Percentiles rank a stretch among this genome's conserved stretches.
Conservation (phyloP, 192 early-diverging fungal genomes). For the Backusella liffmaniae region DNA sequence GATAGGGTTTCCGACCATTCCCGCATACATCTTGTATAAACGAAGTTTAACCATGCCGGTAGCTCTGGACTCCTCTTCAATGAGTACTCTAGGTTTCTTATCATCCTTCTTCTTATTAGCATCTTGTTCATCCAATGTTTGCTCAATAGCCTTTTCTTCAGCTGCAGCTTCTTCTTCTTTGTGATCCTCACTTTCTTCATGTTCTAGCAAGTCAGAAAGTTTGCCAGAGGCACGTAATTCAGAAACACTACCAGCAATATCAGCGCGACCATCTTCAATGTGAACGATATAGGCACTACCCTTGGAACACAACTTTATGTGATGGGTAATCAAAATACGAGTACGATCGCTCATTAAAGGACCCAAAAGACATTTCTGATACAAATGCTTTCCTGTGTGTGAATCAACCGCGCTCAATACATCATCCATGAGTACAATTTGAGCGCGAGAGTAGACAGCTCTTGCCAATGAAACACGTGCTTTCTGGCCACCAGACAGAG, state of each 20-base stretch:
- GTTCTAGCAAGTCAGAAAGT: slow-evolving; percentile 32
- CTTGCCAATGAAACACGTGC: slow-evolving; percentile 84
- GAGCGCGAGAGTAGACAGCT: slow-evolving; percentile 76
- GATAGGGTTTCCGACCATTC: slow-evolving; percentile 49
- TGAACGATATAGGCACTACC: slow-evolving; percentile 51
- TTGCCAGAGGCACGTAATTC: slow-evolving; percentile 33
- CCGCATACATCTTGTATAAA: slow-evolving; percentile 74
- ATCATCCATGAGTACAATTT: slow-evolving; percentile 80
- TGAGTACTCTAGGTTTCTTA: slow-evolving; percentile 48
- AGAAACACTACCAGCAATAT: slow-evolving; percentile 23
- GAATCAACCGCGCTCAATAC: slow-evolving; percentile 91
- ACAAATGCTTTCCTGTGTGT: slow-evolving; percentile 84
- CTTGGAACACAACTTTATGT: slow-evolving; percentile 57
- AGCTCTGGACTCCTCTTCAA: slow-evolving; percentile 79
- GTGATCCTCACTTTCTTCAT: slow-evolving; percentile 35
- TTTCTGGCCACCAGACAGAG: slow-evolving; percentile 88
- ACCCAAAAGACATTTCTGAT: slow-evolving; percentile 64
- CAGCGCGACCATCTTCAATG: slow-evolving; percentile 51
- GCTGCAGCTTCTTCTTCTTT: slow-evolving; percentile 19
- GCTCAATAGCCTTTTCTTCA: slow-evolving; percentile 19
- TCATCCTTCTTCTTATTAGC: slow-evolving; percentile 15
- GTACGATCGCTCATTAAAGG: slow-evolving; percentile 71
- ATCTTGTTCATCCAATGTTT: not conserved
- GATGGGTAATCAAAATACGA: slow-evolving; percentile 83
- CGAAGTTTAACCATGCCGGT: slow-evolving; percentile 70